Percentiles rank a stretch among this genome's conserved stretches.
phyloP scores from a whole-genome alignment of 2,329 filamentous ascomycete genomes.

The Nannizziopsis arthrosporioides region DNA sequence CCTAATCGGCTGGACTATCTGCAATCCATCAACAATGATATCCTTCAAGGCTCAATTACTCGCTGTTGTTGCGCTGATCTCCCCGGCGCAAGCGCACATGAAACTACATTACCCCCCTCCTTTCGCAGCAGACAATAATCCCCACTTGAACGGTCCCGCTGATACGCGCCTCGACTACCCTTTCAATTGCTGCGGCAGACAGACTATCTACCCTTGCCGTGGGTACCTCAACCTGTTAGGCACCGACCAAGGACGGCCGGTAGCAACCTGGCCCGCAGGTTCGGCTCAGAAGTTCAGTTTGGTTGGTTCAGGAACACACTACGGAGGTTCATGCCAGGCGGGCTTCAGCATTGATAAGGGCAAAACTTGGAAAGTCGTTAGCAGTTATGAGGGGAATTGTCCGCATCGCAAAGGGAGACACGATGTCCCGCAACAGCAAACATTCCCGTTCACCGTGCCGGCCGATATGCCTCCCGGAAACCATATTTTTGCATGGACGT shows the following conservation, averaged over 20 bases:
- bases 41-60: too few relatives aligned
- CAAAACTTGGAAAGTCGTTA: constrained; percentile 35
- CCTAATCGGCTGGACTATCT: too few relatives aligned
- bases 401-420: constrained; percentile 31
- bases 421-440: constrained; percentile 29
- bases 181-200: constrained; percentile 36
- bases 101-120: constrained; percentile 34
- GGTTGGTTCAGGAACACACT: constrained; percentile 31
- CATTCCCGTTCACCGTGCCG: constrained; percentile 37
- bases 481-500: constrained; percentile 37
- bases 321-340: constrained; percentile 38
- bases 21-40: too few relatives aligned
- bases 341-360: constrained; percentile 36
- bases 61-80: neutral
- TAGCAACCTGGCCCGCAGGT: constrained; percentile 35
- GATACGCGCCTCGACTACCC: constrained; percentile 34
- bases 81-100: constrained; percentile 28
- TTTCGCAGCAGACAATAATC: constrained; percentile 36
- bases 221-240: constrained; percentile 37
- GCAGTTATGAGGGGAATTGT: constrained; percentile 39
- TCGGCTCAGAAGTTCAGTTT: constrained; percentile 31
- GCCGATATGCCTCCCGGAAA: constrained; percentile 32
- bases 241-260: constrained; percentile 32
- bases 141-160: constrained; percentile 26
- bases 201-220: constrained; percentile 30